A percentile compares a stretch with the other conserved stretches of the same genome.
phyloP scores from a whole-genome alignment of 345 rosid genomes.

The Camelina hispida region DNA sequence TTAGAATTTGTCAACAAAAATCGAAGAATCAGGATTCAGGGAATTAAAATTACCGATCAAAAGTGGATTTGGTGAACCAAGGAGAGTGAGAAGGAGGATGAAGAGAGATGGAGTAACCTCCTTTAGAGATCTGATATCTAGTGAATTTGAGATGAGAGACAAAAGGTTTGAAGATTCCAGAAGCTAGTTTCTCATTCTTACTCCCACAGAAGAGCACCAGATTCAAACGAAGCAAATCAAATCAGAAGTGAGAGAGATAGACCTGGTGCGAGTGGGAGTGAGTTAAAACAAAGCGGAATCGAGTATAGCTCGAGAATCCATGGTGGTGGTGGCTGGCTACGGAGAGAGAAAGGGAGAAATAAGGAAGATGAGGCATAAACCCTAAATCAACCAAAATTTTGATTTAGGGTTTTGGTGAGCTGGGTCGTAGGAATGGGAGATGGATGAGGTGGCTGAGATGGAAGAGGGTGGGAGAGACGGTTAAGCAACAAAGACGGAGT shows the following conservation, averaged over 20 bases:
- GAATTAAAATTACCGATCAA: no score
- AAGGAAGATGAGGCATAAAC: no score
- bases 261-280: constrained; percentile 94
- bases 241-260: not conserved
- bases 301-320: constrained; percentile 64
- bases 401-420: no score
- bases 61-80: no score
- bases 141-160: constrained; percentile 73
- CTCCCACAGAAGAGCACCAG: constrained; percentile 69
- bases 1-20: no score
- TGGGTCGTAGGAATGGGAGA: no score
- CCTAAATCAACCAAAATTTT: no score
- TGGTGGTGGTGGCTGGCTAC: constrained; percentile 18
- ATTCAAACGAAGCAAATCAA: constrained; percentile 29
- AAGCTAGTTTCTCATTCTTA: constrained; percentile 77
- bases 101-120: constrained; percentile 83
- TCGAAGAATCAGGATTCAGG: no score
- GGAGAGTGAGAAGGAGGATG: constrained; percentile 57
- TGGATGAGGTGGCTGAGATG: no score
- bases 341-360: constrained; percentile 27
- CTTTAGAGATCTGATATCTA: constrained; percentile 80
- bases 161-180: constrained; percentile 83
- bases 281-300: constrained; percentile 85
- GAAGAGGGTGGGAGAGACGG: no score
- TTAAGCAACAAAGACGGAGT: no score